A percentile compares a stretch with the other conserved stretches of the same genome.
phyloP scores from a whole-genome alignment of 2,329 filamentous ascomycete genomes.

The Aspergillus nomiae region DNA sequence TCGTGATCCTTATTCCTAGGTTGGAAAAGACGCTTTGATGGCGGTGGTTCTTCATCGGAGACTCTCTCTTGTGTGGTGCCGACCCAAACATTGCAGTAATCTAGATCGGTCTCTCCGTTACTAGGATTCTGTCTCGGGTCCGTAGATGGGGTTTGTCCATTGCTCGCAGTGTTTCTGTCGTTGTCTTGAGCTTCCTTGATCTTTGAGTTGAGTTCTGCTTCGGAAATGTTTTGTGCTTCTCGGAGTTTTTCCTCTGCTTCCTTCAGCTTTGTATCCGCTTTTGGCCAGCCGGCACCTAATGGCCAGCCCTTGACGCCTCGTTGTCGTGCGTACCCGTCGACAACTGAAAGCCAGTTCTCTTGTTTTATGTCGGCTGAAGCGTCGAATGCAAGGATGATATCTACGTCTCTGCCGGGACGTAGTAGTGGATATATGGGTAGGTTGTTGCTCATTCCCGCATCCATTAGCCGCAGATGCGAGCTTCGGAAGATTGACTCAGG shows the following conservation, averaged over 20 bases:
- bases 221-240: constrained; percentile 63
- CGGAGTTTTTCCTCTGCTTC: constrained; percentile 67
- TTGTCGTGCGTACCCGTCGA: constrained; percentile 88
- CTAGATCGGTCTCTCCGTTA: constrained; percentile 59
- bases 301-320: constrained; percentile 94
- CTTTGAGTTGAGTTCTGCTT: constrained; percentile 64
- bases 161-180: constrained; percentile 36
- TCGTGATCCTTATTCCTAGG: constrained; percentile 57
- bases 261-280: constrained; percentile 57
- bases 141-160: neutral
- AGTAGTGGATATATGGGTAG: constrained; percentile 93
- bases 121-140: constrained; percentile 39
- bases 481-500: constrained; percentile 73
- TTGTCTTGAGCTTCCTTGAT: constrained; percentile 59
- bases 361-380: constrained; percentile 89
- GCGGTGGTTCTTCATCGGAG: constrained; percentile 55
- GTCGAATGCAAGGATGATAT: constrained; percentile 90
- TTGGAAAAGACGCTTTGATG: constrained; percentile 52
- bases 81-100: constrained; percentile 95
- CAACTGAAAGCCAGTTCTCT: constrained; percentile 93
- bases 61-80: constrained; percentile 76
- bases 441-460: constrained; percentile 98
- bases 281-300: constrained; percentile 90
- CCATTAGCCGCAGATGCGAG: constrained; percentile 82
- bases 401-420: constrained; percentile 82